A percentile compares a stretch with the other conserved stretches of the same genome.
phyloP scores from a whole-genome alignment of 2,329 filamentous ascomycete species.

The Trichoderma sp. region DNA sequence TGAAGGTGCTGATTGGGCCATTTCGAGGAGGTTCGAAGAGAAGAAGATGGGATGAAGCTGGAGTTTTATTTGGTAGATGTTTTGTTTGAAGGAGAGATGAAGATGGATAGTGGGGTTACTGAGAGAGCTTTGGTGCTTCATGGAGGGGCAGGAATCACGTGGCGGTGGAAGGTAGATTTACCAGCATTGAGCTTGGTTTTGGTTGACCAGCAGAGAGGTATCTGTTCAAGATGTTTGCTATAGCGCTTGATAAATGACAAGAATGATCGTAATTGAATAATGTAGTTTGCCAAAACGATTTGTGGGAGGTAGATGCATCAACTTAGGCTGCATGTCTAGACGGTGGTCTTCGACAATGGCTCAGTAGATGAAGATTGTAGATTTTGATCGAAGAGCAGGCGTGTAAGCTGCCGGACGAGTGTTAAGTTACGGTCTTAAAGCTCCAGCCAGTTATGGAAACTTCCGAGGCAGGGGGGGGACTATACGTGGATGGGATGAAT shows the following conservation, averaged over 20 bases:
- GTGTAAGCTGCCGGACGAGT: too few relatives aligned
- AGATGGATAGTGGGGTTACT: background rate
- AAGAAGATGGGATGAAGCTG: background rate
- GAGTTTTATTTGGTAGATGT: background rate
- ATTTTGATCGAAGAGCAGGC: too few relatives aligned
- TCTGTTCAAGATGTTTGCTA: background rate
- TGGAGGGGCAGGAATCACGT: conserved; percentile 17
- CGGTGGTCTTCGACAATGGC: background rate
- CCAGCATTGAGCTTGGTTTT: background rate
- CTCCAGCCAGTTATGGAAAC: background rate
- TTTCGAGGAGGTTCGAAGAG: background rate
- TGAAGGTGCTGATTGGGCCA: background rate
- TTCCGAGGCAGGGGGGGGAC: background rate
- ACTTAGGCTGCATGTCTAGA: background rate
- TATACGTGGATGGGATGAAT: background rate
- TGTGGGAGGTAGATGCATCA: background rate
- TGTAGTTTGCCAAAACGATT: background rate
- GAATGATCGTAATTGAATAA: background rate
- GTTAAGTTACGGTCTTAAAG: background rate
- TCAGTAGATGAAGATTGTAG: background rate
- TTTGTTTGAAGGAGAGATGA: conserved; percentile 8
- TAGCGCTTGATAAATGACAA: too few relatives aligned
- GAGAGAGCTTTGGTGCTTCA: conserved; percentile 18
- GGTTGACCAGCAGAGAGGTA: too few relatives aligned
- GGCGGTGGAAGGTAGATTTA: background rate